Evolutionary conservation across 1,284 basidiomycete genomes (phyloP).

Genomic region (Ustilago loliicola): DNA sequence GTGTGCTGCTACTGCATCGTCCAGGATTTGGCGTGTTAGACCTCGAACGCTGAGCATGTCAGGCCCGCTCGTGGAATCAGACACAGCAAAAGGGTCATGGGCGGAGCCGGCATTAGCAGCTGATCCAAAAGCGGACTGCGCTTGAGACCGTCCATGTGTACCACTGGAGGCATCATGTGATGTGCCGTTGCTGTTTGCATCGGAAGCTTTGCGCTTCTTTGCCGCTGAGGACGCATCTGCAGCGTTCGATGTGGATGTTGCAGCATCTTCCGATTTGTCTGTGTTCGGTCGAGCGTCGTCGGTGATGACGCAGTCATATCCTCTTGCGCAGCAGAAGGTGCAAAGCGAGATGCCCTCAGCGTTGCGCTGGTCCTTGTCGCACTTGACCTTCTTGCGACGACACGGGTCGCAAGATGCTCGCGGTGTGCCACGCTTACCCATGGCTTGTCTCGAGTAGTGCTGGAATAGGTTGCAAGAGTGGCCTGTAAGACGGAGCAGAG

Average conservation of each 20-base stretch:
- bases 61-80: slow-evolving; percentile 17
- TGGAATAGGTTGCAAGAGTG: not conserved
- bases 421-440: slow-evolving; percentile 52
- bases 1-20: slow-evolving; percentile 35
- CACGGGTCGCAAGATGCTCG: slow-evolving; percentile 55
- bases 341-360: slow-evolving; percentile 45
- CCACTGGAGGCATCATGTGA: not conserved
- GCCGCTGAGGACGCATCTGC: slow-evolving; percentile 8
- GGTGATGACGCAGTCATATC: slow-evolving; percentile 47
- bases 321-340: slow-evolving; percentile 39
- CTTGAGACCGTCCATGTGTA: not conserved
- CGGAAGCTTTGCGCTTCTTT: slow-evolving; percentile 35
- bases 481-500: not conserved
- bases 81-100: slow-evolving; percentile 16
- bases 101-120: not conserved
- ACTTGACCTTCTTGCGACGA: slow-evolving; percentile 53
- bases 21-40: slow-evolving; percentile 37
- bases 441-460: not conserved
- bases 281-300: slow-evolving; percentile 27
- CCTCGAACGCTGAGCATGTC: slow-evolving; percentile 38
- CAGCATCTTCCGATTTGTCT: slow-evolving; percentile 22
- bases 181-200: not conserved
- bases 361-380: slow-evolving; percentile 51
- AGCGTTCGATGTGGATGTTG: not conserved
- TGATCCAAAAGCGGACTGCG: not conserved